Percentiles rank a stretch among this genome's conserved stretches.
These are phyloP conservation scores for Spiromastix sp. DNA, from an alignment of 2,329 filamentous ascomycete species.

Conservation along the genomic window DNA sequence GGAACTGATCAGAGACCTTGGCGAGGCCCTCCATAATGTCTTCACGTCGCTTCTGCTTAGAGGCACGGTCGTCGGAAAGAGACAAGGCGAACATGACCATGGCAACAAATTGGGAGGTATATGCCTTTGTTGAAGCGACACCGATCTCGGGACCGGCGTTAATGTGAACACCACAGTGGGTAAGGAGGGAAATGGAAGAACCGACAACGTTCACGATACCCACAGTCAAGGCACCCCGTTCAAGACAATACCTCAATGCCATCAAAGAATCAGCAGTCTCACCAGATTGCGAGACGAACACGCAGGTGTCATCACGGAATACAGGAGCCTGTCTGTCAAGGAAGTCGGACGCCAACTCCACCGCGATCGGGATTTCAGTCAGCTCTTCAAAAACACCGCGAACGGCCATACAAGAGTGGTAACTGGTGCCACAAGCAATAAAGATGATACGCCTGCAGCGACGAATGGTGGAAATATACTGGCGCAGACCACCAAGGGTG, in stretches of 20 bases:
- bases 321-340: constrained; percentile 92
- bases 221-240: constrained; percentile 92
- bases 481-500: constrained; percentile 87
- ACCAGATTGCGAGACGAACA: constrained; percentile 97
- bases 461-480: constrained; percentile 93
- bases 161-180: constrained; percentile 99
- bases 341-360: constrained; percentile 97
- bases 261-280: constrained; percentile 97
- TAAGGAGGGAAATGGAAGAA: constrained; percentile 95
- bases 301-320: constrained; percentile 98
- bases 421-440: constrained; percentile 96
- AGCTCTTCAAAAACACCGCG: constrained; percentile 96
- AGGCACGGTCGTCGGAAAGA: constrained; percentile 89
- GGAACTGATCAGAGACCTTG: constrained; percentile 84
- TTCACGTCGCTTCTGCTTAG: constrained; percentile 80
- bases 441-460: constrained; percentile 97
- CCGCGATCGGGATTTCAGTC: constrained; percentile 93
- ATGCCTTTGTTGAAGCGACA: constrained; percentile 98
- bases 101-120: constrained; percentile 97
- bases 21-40: constrained; percentile 93
- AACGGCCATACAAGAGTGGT: constrained; percentile 99
- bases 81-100: constrained; percentile 99
- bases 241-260: constrained; percentile 94
- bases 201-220: constrained; percentile 98
- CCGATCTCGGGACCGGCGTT: constrained; percentile 98